Evolutionary conservation across 805 yeast genomes (phyloP), one percentile per base, ranked within the genome.

Genomic region (Starmerella roubikii): DNA sequence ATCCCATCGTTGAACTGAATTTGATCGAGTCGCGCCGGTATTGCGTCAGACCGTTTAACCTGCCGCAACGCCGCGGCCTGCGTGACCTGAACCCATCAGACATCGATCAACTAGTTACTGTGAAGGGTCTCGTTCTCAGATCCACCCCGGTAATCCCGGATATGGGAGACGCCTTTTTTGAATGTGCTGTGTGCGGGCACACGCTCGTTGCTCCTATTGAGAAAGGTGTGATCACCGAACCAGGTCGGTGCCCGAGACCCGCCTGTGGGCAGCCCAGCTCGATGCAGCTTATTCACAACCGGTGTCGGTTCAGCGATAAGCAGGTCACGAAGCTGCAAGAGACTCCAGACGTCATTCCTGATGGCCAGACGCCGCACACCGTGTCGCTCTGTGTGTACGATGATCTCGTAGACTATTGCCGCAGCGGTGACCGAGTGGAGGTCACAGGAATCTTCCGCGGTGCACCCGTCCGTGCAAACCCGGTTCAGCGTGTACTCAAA

Each of bases 341-440:
- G 60, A 85, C 94, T 0, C 95, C 95, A 0, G 98, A 91, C 59
- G 68, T 75, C 45, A 94, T 88, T 13, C 98, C 98, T 3, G 97
- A 82, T 61, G 98, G 98, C 15, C 98, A 91, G 61, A 91, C 98
- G 2, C 98, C 98, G 1, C 98, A 91, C 59, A 78, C 95, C 12
- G 82, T 91, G 34, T 83, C 94, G 6, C 64, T 91, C 22, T 84
- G 95, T 64, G 93, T 83, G 1, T 91, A 88, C 56, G 98, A 91
- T 59, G 97, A 91, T 57, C 67, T 91, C 45, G 98, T 91, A 1
- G 98, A 91, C 58, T 69, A 81, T 38, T 80, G 93, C 53, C 72
- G 94, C 52, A 96, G 98, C 8, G 98, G 98, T 67, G 98, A 91
- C 59, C 72, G 96, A 42, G 71, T 91, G 34, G 94, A 88, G 58